phyloP scores from a whole-genome alignment of 2,329 filamentous ascomycete genomes.

The Pleomassaria siparia region DNA sequence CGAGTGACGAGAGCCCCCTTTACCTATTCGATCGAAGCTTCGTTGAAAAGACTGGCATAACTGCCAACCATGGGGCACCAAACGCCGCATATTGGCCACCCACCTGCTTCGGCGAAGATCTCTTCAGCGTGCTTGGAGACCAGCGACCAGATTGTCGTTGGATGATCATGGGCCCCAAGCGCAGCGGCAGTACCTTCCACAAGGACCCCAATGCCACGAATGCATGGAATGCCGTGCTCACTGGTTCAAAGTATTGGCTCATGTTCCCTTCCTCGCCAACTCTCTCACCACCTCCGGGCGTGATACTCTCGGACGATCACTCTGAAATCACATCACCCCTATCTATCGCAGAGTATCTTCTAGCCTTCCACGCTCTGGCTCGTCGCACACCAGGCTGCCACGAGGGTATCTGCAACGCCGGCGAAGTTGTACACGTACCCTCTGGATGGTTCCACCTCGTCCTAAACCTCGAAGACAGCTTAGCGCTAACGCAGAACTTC shows the following conservation, averaged over 20 bases:
- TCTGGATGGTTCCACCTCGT: conserved; percentile 98
- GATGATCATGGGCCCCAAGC: conserved; percentile 85
- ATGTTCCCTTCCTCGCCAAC: conserved; percentile 80
- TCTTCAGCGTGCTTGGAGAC: conserved; percentile 75
- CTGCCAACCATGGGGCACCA: conserved; percentile 56
- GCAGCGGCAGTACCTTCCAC: conserved; percentile 92
- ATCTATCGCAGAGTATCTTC: conserved; percentile 94
- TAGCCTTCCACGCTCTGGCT: conserved; percentile 85
- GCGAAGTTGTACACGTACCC: conserved; percentile 89
- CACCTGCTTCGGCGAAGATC: conserved; percentile 80
- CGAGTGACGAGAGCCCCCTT: conserved; percentile 80
- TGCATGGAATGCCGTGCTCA: conserved; percentile 92
- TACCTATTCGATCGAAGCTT: conserved; percentile 92
- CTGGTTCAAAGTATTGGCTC: conserved; percentile 95
- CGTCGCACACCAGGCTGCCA: conserved; percentile 73
- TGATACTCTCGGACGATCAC: conserved; percentile 85
- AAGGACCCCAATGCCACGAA: conserved; percentile 75
- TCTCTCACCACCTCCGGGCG: conserved; percentile 74
- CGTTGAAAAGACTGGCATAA: conserved; percentile 78
- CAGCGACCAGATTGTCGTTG: conserved; percentile 86
- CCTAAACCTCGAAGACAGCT: conserved; percentile 79
- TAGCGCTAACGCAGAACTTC: conserved; percentile 95
- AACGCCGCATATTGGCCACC: conserved; percentile 73
- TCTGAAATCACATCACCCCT: conserved; percentile 92
- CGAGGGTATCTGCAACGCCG: conserved; percentile 80